Percentiles rank a stretch among this genome's conserved stretches.
Conservation (phyloP, 345 rosid species). For the Dimocarpus longan region DNA sequence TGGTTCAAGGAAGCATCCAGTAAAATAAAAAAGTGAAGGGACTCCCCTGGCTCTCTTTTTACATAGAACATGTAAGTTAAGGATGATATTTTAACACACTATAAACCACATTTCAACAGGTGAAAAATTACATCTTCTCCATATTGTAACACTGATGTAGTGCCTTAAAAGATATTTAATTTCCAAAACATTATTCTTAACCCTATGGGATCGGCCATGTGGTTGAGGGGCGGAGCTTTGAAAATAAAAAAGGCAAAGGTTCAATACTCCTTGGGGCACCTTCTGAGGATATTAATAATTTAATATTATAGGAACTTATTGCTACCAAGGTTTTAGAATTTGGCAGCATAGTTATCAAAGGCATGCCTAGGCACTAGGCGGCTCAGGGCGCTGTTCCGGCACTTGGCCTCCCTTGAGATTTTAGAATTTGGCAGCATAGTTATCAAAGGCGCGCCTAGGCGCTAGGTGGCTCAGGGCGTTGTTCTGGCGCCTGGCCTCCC, state of each 20-base stretch:
- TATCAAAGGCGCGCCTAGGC: too few relatives aligned
- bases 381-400: too few relatives aligned
- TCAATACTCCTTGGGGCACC: background rate
- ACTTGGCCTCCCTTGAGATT: too few relatives aligned
- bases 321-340: background rate
- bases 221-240: background rate
- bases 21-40: constrained; percentile 3
- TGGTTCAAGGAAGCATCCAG: constrained; percentile 6
- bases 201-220: background rate
- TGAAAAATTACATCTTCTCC: background rate
- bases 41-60: constrained; percentile 8
- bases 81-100: background rate
- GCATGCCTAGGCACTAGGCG: too few relatives aligned
- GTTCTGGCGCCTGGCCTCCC: too few relatives aligned
- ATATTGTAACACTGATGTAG: background rate
- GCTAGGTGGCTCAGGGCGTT: too few relatives aligned
- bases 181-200: background rate
- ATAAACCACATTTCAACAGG: background rate
- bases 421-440: too few relatives aligned
- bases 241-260: background rate
- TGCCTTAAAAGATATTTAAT: background rate
- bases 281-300: background rate
- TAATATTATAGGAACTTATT: background rate
- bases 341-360: too few relatives aligned
- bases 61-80: background rate